phyloP scores from a whole-genome alignment of 495 filamentous ascomycete species.

The Poronia punctata region DNA sequence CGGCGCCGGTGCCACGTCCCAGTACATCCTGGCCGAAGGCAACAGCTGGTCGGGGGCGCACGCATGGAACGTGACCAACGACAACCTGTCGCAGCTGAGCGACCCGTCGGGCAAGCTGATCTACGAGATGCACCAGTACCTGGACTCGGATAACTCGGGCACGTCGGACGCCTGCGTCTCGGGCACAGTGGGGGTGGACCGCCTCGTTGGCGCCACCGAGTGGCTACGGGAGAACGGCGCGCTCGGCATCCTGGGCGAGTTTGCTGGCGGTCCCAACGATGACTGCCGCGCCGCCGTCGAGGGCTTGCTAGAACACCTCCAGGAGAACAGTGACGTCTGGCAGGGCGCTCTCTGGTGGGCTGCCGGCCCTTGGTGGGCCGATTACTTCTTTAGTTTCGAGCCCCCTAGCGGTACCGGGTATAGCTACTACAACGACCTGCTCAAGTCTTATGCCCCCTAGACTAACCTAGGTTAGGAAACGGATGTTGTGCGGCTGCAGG shows the following conservation, averaged over 20 bases:
- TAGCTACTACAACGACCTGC: slow-evolving; percentile 15
- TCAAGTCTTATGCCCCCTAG: slow-evolving; percentile 8
- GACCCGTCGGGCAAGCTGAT: slow-evolving; percentile 37
- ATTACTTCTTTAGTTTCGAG: slow-evolving; percentile 58
- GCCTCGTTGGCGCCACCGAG: slow-evolving; percentile 54
- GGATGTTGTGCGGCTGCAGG: not conserved
- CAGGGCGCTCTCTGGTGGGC: slow-evolving; percentile 65
- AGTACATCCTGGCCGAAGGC: slow-evolving; percentile 61
- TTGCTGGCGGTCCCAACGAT: slow-evolving; percentile 60
- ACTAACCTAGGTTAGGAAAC: not conserved
- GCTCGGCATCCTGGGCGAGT: slow-evolving; percentile 64
- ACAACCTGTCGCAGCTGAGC: slow-evolving; percentile 39
- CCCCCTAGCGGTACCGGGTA: slow-evolving; percentile 50
- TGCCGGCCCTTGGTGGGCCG: slow-evolving; percentile 54
- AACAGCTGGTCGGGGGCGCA: slow-evolving; percentile 46
- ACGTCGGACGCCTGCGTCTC: slow-evolving; percentile 51
- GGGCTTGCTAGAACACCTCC: slow-evolving; percentile 55
- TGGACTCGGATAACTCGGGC: slow-evolving; percentile 51
- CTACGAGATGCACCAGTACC: slow-evolving; percentile 47
- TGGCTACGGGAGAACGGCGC: slow-evolving; percentile 66
- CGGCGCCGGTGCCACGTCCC: slow-evolving; percentile 51
- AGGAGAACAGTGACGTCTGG: slow-evolving; percentile 63
- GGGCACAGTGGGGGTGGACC: slow-evolving; percentile 48
- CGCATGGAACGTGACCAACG: slow-evolving; percentile 10
- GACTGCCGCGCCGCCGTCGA: slow-evolving; percentile 57